Evolutionary conservation across 257 asterid genomes (phyloP), one percentile per base, ranked within the genome.

Genomic region (Nicotiana benthamiana): DNA sequence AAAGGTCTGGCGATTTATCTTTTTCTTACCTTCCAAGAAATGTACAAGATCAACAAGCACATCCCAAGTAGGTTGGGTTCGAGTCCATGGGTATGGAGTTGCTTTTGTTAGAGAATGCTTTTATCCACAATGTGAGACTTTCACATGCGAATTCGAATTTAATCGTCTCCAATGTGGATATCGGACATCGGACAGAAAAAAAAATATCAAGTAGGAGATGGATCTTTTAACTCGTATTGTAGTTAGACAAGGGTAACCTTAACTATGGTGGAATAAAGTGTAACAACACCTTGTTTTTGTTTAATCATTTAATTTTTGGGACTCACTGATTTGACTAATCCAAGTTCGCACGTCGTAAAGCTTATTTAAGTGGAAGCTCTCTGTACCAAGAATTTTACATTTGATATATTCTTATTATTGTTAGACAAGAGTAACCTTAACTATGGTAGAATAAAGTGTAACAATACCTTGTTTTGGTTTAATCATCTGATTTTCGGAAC

Each of bases 21-120:
- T 28, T 85, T 0, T 46, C 83, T 79, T 76, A 0, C 30, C 90
- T 4, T 80, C 81, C 4, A 88, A 89, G 83, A 92, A 90, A 83
- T 90, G 84, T 56, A 80, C 96, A 5, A 90, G 91, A 85, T 87
- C 97, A 48, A 60, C 91, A 18, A 87, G 86, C 75, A 67, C 92
- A 11, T 87, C 97, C 9, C 97, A 89, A 54, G 89, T 89, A 4
- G 91, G 32, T 27, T 2, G 28, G 28, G 28, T 27, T 27, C 28
- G 28, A 27, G 28, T 27, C 28, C 2, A n/a, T 27, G 28, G 2
- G 28, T 27, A 27, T 27, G 28, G 28, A 27, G 28, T 27, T 2
- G 28, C 28, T 2, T 27, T 27, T 27, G 28, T 27, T 27, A 27
- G 28, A 2, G 28, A 27, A 27, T 2, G 2, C 1, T n/a, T 27